A percentile compares a stretch with the other conserved stretches of the same genome.
These are phyloP conservation scores for Polymyxa betae DNA, from an alignment of 208 protist genomes.

Conservation along the genomic window DNA sequence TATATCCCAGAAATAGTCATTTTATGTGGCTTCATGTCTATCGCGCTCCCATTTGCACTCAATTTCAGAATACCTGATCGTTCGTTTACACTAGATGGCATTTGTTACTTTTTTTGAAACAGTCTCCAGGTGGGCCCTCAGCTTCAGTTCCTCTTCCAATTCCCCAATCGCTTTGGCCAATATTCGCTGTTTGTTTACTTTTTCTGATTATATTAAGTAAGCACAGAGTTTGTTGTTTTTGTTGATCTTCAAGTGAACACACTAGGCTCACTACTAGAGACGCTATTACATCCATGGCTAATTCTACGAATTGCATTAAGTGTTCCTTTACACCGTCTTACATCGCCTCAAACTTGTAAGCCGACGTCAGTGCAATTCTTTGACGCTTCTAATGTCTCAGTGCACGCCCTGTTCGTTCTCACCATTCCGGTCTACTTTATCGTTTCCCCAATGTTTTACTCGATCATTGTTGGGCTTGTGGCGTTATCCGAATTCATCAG, in stretches of 20 bases:
- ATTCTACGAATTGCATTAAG: background rate
- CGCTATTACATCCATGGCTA: background rate
- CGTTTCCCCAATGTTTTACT: background rate
- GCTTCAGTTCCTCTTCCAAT: slow-evolving; percentile 7
- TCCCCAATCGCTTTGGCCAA: background rate
- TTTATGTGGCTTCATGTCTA: background rate
- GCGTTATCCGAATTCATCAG: background rate
- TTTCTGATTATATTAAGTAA: background rate
- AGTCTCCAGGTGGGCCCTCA: background rate
- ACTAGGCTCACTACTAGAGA: background rate
- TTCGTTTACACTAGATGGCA: background rate
- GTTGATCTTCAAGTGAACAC: too few species aligned
- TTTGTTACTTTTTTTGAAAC: too few species aligned
- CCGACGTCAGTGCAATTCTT: background rate
- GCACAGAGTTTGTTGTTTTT: too few species aligned
- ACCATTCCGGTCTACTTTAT: slow-evolving; percentile 19
- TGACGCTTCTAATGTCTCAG: background rate
- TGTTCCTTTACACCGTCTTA: background rate
- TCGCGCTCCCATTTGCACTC: background rate
- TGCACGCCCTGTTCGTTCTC: background rate
- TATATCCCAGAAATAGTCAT: background rate
- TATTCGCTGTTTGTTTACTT: background rate
- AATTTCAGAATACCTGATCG: slow-evolving; percentile 31
- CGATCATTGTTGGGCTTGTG: background rate
- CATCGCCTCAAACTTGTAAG: background rate